Base-by-base conservation (phyloP, 2,329 filamentous ascomycete species). In the Calonectria pauciramosa region DNA sequence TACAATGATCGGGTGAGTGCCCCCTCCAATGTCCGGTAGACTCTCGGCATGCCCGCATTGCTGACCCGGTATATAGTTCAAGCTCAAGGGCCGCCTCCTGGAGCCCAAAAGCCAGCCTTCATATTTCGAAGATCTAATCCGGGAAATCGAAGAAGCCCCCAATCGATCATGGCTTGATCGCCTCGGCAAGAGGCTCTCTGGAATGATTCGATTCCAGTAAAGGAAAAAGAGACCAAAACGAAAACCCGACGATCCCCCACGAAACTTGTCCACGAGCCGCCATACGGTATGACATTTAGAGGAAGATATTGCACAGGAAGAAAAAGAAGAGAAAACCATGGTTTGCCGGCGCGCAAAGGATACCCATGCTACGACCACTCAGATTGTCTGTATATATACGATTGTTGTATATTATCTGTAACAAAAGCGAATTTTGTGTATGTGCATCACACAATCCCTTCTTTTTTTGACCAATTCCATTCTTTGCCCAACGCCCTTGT, bases 71-170 rank as follows among this genome's bases (percentile, higher is more conserved):
- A 60, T 36, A 66, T 66, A 86, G 85, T 86, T 85, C 70, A 84
- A 85, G 73, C 82, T 86, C 36, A 88, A 84, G n/a, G 88, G 89
- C 51, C 84, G 84, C 5, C 84, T 93, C 54, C 84, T 93, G 72
- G 84, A 87, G 68, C 92, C 93, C 18, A 88, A 87, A 82, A 92
- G 91, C 80, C 91, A 93, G 77, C 92, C 92, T 47, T 90, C 88
- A 0, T 93, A 94, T 82, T 94, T 93, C 80, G 83, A 86, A 26
- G 90, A 93, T 76, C 83, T 94, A 36, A 82, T 93, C 0, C 86
- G 85, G 68, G 93, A 94, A 82, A 87, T 94, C 30, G 90, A 93
- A 44, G 90, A 90, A 78, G 92, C 91, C 4, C 93, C 92, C 2
- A 89, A 86, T 51, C 85, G 92, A 72, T 88, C 88, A 10, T 91